A percentile compares a stretch with the other conserved stretches of the same genome.
These are phyloP conservation scores for Zychaea mexicana DNA, from an alignment of 371 early-diverging fungal species.

Conservation along the genomic window DNA sequence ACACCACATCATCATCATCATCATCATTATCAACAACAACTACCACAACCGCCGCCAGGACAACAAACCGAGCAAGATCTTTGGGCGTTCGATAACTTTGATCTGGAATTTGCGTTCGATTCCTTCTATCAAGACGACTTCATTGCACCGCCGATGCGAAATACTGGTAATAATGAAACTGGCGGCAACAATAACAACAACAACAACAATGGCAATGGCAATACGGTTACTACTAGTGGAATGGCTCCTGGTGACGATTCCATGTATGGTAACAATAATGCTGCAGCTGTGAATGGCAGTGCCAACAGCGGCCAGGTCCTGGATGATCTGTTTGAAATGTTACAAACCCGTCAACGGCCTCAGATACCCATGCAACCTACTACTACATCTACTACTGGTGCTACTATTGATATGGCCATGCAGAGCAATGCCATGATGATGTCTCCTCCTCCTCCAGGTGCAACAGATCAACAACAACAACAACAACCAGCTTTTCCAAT, in stretches of 20 bases:
- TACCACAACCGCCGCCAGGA: no score
- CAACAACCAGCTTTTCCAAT: neutral
- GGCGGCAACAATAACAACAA: no score
- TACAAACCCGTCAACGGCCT: conserved; percentile 29
- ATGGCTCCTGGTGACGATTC: neutral
- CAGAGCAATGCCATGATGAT: conserved; percentile 9
- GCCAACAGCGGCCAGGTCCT: conserved; percentile 24
- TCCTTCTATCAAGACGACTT: conserved; percentile 42
- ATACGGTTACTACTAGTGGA: neutral
- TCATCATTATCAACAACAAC: neutral
- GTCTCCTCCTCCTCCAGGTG: neutral
- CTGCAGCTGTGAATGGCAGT: neutral
- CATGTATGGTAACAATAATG: neutral
- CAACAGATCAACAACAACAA: neutral
- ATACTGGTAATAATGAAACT: conserved; percentile 10
- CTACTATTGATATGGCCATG: neutral
- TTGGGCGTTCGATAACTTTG: conserved; percentile 18
- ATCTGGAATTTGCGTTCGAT: conserved; percentile 27
- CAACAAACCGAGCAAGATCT: neutral
- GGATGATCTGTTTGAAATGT: conserved; percentile 30
- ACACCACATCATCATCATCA: neutral
- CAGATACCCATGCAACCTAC: conserved; percentile 25
- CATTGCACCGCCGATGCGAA: conserved; percentile 13
- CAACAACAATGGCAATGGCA: neutral
- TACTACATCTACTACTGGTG: no score